Evolutionary conservation across 2,329 filamentous ascomycete species (phyloP), one percentile per base, ranked within the genome.

Genomic region (Alternaria burnsii): DNA sequence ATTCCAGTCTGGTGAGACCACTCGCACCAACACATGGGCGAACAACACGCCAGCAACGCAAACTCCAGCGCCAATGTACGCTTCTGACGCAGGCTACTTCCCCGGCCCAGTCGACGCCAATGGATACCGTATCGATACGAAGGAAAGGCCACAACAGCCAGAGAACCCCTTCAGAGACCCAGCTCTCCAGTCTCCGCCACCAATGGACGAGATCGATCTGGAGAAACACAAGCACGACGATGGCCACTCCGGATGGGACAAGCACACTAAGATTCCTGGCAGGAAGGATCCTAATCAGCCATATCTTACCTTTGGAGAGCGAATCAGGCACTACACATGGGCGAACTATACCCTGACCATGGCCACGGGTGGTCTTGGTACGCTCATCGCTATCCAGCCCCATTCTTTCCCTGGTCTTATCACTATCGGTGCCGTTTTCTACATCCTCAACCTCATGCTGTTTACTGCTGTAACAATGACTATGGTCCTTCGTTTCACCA

Each of bases 361-460:
- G 81, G 75, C 78, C 18, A 84, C 82, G 1, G 82, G 82, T 20
- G 82, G 82, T 46, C 72, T 84, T 16, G 75, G 80, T 14, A 76
- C 82, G 2, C 72, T 84, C 12, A 76, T 84, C 28, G 70, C 78
- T 4, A 72, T 80, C 32, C 75, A 81, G 43, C 82, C 82, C 0
- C 81, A 81, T 57, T 60, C 69, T 1, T 87, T 86, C 65, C 68
- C 69, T 0, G 84, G 84, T 20, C 79, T 87, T 16, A 76, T 81
- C 58, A 81, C 78, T 8, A 83, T 87, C 55, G 85, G 84, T 20
- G 82, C 83, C 28, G 66, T 83, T 58, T 78, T 86, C 63, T 86
- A 82, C 70, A 73, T 86, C 38, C 67, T 85, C 62, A 84, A 85
- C 67, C 75, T 86, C 5, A 64, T 84, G 59, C 72, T 83, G 55